These are phyloP conservation scores for Collariella sp. DNA, from an alignment of 495 filamentous ascomycete genomes.

Conservation along the genomic window DNA sequence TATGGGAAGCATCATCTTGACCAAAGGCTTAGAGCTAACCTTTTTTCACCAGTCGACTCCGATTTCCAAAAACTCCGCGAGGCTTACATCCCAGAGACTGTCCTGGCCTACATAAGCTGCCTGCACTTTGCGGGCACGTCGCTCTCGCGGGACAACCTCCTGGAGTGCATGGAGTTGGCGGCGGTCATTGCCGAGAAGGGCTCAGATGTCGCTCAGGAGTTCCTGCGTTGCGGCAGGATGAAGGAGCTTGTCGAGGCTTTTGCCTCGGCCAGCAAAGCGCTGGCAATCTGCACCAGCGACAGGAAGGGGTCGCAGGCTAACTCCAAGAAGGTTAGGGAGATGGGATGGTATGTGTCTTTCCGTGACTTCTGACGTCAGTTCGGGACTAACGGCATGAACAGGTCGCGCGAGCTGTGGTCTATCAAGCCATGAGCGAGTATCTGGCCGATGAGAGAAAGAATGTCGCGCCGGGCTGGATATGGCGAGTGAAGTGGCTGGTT, in stretches of 20 bases:
- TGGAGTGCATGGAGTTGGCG: conserved; percentile 72
- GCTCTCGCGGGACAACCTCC: conserved; percentile 54
- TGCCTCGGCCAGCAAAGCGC: conserved; percentile 61
- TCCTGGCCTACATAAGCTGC: conserved; percentile 70
- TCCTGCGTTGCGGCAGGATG: conserved; percentile 60
- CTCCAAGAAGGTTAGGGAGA: conserved; percentile 46
- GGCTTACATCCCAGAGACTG: conserved; percentile 69
- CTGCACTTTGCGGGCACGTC: conserved; percentile 60
- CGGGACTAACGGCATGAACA: background rate
- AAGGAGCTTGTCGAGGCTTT: conserved; percentile 68
- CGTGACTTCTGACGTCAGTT: background rate
- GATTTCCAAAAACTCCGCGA: conserved; percentile 51
- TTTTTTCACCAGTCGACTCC: conserved; percentile 25
- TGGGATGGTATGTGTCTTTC: conserved; percentile 44
- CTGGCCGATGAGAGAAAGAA: no score
- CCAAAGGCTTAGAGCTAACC: conserved; percentile 10
- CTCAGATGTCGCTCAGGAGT: conserved; percentile 55
- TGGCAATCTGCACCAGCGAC: conserved; percentile 54
- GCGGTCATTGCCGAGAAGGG: conserved; percentile 56
- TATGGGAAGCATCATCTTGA: background rate
- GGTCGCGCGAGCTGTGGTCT: conserved; percentile 42
- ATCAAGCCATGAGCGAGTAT: conserved; percentile 35
- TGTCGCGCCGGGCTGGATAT: background rate
- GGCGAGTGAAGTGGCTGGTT: background rate
- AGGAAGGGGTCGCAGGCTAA: conserved; percentile 35